Evolutionary conservation across 495 filamentous ascomycete species (phyloP).

Genomic region (Tirmania nivea): DNA sequence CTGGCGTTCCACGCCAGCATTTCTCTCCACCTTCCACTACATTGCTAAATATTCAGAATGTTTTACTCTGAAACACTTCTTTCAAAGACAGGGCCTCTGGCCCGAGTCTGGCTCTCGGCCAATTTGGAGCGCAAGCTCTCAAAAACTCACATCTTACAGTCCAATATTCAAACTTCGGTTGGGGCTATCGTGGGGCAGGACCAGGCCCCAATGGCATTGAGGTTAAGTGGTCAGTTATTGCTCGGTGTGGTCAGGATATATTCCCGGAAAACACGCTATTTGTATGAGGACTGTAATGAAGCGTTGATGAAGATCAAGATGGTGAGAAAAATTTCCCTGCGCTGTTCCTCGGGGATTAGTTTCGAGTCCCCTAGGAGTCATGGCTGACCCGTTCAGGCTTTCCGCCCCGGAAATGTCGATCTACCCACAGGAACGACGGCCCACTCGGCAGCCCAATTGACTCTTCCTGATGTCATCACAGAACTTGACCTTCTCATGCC

Average conservation of each 20-base stretch:
- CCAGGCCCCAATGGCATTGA: slow-evolving; percentile 84
- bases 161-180: slow-evolving; percentile 80
- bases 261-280: slow-evolving; percentile 84
- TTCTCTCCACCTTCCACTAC: slow-evolving; percentile 15
- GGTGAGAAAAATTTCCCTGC: slow-evolving; percentile 31
- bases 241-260: slow-evolving; percentile 94
- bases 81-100: slow-evolving; percentile 88
- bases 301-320: slow-evolving; percentile 94
- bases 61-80: slow-evolving; percentile 95
- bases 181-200: slow-evolving; percentile 82
- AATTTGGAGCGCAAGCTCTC: slow-evolving; percentile 94
- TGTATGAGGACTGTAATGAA: slow-evolving; percentile 93
- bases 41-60: slow-evolving; percentile 31
- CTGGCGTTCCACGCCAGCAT: slow-evolving; percentile 17
- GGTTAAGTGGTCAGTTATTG: slow-evolving; percentile 79
- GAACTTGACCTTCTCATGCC: slow-evolving; percentile 70
- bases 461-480: slow-evolving; percentile 71
- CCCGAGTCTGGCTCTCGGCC: slow-evolving; percentile 92
- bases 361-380: too few species aligned
- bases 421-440: slow-evolving; percentile 39
- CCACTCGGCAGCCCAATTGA: slow-evolving; percentile 45
- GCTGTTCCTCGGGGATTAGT: too few species aligned
- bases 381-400: slow-evolving; percentile 31
- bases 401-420: slow-evolving; percentile 60
- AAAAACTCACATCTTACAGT: slow-evolving; percentile 80